Evolutionary conservation across 1,284 basidiomycete genomes (phyloP).

Genomic region (Grifola frondosa): DNA sequence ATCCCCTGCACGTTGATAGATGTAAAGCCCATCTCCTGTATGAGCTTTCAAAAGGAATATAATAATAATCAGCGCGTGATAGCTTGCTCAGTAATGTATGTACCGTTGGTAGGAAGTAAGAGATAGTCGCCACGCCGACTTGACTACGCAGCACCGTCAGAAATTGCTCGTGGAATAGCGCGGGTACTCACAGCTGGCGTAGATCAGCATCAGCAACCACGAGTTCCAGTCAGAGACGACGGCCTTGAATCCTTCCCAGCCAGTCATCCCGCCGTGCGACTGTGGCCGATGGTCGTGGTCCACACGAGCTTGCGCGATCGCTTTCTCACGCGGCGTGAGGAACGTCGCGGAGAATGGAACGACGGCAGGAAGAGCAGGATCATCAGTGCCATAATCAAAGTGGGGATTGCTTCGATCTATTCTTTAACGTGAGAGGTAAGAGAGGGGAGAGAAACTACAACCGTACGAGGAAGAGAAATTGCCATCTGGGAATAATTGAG

Average conservation of each 20-base stretch:
- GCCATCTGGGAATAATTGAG: conserved; percentile 40
- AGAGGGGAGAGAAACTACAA: background rate
- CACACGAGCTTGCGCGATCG: conserved; percentile 54
- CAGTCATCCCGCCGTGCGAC: conserved; percentile 55
- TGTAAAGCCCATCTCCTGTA: conserved; percentile 52
- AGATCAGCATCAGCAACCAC: conserved; percentile 51
- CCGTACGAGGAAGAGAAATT: conserved; percentile 53
- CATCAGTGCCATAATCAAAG: conserved; percentile 45
- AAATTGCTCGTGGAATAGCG: background rate
- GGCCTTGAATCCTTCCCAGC: conserved; percentile 53
- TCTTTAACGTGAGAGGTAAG: background rate
- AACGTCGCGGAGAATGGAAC: conserved; percentile 38
- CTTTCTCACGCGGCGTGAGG: conserved; percentile 44
- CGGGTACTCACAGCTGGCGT: conserved; percentile 47
- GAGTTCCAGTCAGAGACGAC: conserved; percentile 47
- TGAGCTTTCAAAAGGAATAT: conserved; percentile 37
- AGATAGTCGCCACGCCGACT: conserved; percentile 55
- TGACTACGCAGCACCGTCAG: conserved; percentile 36
- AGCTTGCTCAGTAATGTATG: too few relatives aligned
- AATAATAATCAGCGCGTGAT: background rate
- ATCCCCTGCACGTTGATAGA: conserved; percentile 55
- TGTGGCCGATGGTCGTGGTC: conserved; percentile 54
- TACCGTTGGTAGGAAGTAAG: conserved; percentile 56
- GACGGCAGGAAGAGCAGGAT: conserved; percentile 48
- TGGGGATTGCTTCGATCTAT: conserved; percentile 54